phyloP scores from a whole-genome alignment of 176 grass and related monocot species.

The Cenchrus purpureus region DNA sequence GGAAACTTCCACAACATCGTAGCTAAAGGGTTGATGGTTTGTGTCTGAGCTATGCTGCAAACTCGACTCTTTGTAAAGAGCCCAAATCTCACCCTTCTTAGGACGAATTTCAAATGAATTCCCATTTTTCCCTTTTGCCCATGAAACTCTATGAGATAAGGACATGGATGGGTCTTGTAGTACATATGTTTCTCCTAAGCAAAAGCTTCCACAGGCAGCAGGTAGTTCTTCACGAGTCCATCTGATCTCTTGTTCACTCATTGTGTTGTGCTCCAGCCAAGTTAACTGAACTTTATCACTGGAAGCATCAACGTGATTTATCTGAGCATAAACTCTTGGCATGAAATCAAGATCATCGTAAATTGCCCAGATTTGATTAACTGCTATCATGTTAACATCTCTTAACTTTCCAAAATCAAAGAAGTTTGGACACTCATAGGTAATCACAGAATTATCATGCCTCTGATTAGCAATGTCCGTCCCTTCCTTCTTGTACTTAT shows the following conservation, averaged over 20 bases:
- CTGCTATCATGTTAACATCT: conserved; percentile 45
- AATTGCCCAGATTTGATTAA: conserved; percentile 78
- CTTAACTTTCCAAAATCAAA: conserved; percentile 75
- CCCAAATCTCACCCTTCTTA: conserved; percentile 76
- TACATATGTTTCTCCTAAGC: conserved; percentile 48
- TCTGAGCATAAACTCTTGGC: conserved; percentile 87
- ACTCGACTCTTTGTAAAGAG: conserved; percentile 79
- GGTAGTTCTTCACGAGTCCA: conserved; percentile 68
- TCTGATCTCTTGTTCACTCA: conserved; percentile 44
- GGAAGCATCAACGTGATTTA: conserved; percentile 50
- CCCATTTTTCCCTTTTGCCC: conserved; percentile 57
- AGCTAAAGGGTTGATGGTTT: conserved; percentile 59
- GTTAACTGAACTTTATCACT: conserved; percentile 63
- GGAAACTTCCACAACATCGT: conserved; percentile 69
- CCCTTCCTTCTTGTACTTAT: conserved; percentile 14
- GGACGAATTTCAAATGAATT: conserved; percentile 67
- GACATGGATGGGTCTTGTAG: conserved; percentile 63
- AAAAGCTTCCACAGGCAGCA: conserved; percentile 71
- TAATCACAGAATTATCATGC: not conserved
- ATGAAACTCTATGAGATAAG: conserved; percentile 78
- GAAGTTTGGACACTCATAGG: conserved; percentile 50
- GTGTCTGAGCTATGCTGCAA: conserved; percentile 54
- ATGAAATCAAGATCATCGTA: conserved; percentile 85
- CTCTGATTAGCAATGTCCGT: conserved; percentile 22
- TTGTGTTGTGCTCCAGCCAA: conserved; percentile 67